phyloP scores from a whole-genome alignment of 768 basidiomycete genomes.

The Kwoniella pini region DNA sequence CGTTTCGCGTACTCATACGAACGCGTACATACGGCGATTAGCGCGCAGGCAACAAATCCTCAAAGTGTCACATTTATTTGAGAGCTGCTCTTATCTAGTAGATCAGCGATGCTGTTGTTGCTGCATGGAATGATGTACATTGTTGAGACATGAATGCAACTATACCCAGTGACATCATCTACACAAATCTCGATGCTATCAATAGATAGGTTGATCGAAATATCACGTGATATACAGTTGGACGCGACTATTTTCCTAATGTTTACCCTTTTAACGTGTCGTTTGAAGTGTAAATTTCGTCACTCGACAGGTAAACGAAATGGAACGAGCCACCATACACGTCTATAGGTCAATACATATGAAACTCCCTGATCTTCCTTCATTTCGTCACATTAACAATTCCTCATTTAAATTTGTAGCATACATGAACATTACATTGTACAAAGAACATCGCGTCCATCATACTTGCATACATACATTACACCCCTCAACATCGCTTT shows the following conservation, averaged over 20 bases:
- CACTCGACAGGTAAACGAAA: not conserved
- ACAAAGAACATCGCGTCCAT: not conserved
- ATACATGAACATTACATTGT: not conserved
- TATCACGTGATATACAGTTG: not conserved
- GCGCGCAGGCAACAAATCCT: no score
- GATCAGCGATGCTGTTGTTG: no score
- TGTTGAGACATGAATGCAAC: no score
- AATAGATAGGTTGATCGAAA: not conserved
- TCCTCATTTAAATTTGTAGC: not conserved
- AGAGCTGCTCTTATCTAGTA: no score
- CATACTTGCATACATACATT: no score
- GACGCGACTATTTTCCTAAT: not conserved
- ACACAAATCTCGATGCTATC: no score
- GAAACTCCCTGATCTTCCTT: not conserved
- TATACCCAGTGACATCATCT: no score
- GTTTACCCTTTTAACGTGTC: not conserved
- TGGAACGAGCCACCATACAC: slow-evolving; percentile 6
- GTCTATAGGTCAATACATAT: not conserved
- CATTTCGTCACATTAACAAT: not conserved
- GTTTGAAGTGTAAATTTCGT: not conserved
- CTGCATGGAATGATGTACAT: no score
- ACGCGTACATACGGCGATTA: no score
- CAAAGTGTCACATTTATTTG: no score
- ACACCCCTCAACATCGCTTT: no score
- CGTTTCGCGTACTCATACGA: no score